Conservation (phyloP, 768 basidiomycete species). For the Coprinellus micaceus region DNA sequence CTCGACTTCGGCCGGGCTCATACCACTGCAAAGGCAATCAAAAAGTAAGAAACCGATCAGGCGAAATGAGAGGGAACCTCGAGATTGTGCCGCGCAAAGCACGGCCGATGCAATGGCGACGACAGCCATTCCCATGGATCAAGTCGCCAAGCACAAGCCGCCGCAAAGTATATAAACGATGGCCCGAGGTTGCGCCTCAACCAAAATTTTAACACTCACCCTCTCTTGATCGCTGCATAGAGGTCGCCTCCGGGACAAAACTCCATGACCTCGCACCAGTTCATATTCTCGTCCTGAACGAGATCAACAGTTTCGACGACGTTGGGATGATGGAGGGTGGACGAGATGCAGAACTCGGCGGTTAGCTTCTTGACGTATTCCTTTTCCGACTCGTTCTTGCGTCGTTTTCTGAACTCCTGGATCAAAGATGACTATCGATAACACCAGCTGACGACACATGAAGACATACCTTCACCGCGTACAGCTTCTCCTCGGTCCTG, state of each 20-base stretch:
- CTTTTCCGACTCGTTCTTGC: constrained; percentile 98
- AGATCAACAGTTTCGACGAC: constrained; percentile 98
- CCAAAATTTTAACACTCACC: constrained; percentile 36
- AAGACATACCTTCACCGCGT: constrained; percentile 86
- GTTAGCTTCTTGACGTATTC: constrained; percentile 99
- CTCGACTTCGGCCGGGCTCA: constrained; percentile 90
- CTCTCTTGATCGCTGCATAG: constrained; percentile 98
- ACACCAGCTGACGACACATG: neutral
- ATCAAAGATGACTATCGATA: neutral
- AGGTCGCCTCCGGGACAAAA: constrained; percentile 98
- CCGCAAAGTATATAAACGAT: neutral
- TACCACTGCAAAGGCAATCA: constrained; percentile 36
- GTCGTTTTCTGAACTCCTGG: constrained; percentile 95
- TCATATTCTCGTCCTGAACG: constrained; percentile 93
- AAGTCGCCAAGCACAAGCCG: neutral
- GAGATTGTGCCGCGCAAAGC: neutral
- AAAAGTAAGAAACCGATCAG: neutral
- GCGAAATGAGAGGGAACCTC: neutral
- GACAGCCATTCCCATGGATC: neutral
- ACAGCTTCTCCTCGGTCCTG: constrained; percentile 90
- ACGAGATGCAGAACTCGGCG: constrained; percentile 97
- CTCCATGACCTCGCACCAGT: constrained; percentile 99
- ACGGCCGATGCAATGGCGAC: neutral
- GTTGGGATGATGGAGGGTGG: constrained; percentile 89
- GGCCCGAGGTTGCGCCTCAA: neutral